Evolutionary conservation across 768 basidiomycete genomes (phyloP).

Genomic region (Lactarius sp.): DNA sequence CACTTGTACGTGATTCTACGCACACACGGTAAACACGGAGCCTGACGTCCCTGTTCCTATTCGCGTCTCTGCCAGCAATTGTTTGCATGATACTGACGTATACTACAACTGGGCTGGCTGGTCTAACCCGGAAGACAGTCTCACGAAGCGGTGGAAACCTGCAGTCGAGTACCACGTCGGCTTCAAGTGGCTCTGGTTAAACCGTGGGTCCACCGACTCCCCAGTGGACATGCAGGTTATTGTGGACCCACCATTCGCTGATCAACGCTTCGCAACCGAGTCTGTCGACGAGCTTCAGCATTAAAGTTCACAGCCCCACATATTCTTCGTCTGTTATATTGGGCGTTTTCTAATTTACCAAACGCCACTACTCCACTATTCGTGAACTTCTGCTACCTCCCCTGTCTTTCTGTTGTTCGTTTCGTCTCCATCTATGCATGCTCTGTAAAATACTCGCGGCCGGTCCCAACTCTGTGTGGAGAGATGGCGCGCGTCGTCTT

Average conservation of each 20-base stretch:
- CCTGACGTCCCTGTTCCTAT: conserved; percentile 21
- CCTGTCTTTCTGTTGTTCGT: conserved; percentile 1
- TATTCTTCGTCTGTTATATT: background rate
- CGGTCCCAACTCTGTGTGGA: conserved; percentile 17
- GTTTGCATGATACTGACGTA: conserved; percentile 38
- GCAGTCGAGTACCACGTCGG: conserved; percentile 44
- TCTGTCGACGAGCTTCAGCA: background rate
- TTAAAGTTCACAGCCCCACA: background rate
- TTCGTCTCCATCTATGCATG: conserved; percentile 9
- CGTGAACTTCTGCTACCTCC: background rate
- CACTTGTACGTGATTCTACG: conserved; percentile 43
- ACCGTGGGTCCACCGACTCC: conserved; percentile 28
- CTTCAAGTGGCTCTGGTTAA: conserved; percentile 50
- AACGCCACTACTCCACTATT: background rate
- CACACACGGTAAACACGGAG: background rate
- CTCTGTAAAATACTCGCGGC: conserved; percentile 28
- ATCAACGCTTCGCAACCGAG: conserved; percentile 32
- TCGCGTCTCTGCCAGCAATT: conserved; percentile 33
- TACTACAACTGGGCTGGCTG: conserved; percentile 46
- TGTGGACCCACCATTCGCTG: conserved; percentile 38
- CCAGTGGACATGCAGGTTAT: conserved; percentile 35
- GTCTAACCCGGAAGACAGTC: conserved; percentile 38
- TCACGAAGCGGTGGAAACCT: conserved; percentile 41
- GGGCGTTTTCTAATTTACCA: background rate
- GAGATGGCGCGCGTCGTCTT: conserved; percentile 24